Conservation (phyloP, 192 early-diverging fungal genomes). For the Umbelopsis vinacea region DNA sequence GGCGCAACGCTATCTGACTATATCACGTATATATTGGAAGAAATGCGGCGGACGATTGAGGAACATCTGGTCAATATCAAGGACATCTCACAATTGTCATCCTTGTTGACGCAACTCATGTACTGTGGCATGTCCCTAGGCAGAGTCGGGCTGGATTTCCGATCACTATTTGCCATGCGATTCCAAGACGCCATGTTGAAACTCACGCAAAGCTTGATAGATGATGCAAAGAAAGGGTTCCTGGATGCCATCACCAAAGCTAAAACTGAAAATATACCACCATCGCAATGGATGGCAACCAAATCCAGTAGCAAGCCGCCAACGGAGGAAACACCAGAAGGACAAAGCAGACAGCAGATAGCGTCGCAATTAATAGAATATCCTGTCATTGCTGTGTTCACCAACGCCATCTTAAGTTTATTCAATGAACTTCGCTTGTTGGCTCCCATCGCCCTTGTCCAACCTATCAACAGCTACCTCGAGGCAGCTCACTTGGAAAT, state of each 20-base stretch:
- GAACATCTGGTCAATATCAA: slow-evolving; percentile 58
- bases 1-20: slow-evolving; percentile 61
- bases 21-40: slow-evolving; percentile 52
- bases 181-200: slow-evolving; percentile 68
- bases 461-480: slow-evolving; percentile 25
- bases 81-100: slow-evolving; percentile 63
- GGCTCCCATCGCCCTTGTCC: slow-evolving; percentile 49
- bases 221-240: slow-evolving; percentile 53
- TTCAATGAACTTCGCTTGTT: slow-evolving; percentile 69
- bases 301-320: slow-evolving; percentile 25
- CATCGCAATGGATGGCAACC: slow-evolving; percentile 52
- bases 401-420: slow-evolving; percentile 64
- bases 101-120: slow-evolving; percentile 75
- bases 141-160: slow-evolving; percentile 77
- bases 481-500: slow-evolving; percentile 32
- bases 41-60: slow-evolving; percentile 46
- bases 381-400: slow-evolving; percentile 66
- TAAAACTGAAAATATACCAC: slow-evolving; percentile 35
- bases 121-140: slow-evolving; percentile 84
- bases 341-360: slow-evolving; percentile 37
- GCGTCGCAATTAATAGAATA: slow-evolving; percentile 62
- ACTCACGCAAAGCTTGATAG: slow-evolving; percentile 55
- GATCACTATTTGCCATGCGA: slow-evolving; percentile 56
- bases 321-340: neutral
- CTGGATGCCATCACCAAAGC: slow-evolving; percentile 44